Evolutionary conservation across 768 basidiomycete genomes (phyloP), one percentile per base, ranked within the genome.

Genomic region (Pisolithus marmoratus): DNA sequence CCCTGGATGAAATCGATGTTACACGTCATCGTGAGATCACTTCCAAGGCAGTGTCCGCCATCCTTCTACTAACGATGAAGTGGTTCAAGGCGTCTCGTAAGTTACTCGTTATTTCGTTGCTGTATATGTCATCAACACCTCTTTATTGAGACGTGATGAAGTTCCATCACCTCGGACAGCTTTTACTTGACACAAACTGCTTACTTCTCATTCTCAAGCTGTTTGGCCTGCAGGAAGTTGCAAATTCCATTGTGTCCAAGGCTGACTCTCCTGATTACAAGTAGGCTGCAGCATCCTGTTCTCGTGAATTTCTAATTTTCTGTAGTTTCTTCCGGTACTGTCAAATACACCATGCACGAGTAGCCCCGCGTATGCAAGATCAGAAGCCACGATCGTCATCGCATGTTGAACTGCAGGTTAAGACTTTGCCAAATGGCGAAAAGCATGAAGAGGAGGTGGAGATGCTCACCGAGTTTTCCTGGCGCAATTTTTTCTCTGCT

Each of bases 51-150:
- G 91, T 96, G 4, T 97, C 96, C 14, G 95, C 94, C 1, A 96
- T 98, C 52, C 69, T 99, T 24, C 70, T 98, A 5, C 73, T 97
- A 36, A 81, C 89, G 2, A 68, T 99, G 58, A 96, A 98, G 67
- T 99, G 96, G 96, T 95, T 97, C 77, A 98, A 98, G 70, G 90
- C 89, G 22, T 97, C 95, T 47, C 96, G 95, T 97, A 59, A 67
- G 93, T 78, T 9, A 44, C 45, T 46, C 38, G 17, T 20, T 41
- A 24, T 22, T 50, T 27, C 44, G 43, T 24, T 43, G 17, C 8
- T 7, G 26, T 19, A 17, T 46, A 41, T 1, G 29, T 20, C 55
- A 27, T 48, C 42, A 53, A 38, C 22, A 24, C 47, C 36, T 37
- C 50, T n/a, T 38, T 48, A 15, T 58, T 34, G 15, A 98, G 95